Base-by-base conservation (phyloP, 257 asterid species). In the Scutellaria galericulata region DNA sequence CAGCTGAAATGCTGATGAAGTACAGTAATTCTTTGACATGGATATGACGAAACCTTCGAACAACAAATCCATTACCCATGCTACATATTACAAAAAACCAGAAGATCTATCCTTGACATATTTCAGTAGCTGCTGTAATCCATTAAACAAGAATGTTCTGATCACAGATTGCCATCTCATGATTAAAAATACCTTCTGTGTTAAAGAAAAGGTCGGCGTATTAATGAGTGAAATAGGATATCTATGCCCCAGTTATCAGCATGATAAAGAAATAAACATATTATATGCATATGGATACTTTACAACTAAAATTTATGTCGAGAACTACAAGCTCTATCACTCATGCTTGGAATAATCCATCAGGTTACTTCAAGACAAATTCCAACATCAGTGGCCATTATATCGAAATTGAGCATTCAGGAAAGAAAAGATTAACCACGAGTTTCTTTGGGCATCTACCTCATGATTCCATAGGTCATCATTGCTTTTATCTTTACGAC, bases 51-150 rank as follows among this genome's bases (percentile, higher is more conserved):
- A 77, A 46, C 77, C 70, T 83, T 59, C 65, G 74, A 66, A 75
- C 57, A 53, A 55, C 71, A 70, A 66, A 47, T 66, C 79, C 71
- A 66, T 45, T 72, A 61, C 76, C 84, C 87, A 82, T 82, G 18
- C 47, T 72, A 68, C 54, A 65, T 1, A 63, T 47, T 18, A 10
- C 10, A 1, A 39, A 20, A 27, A 42, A 24, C 18, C 51, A 39
- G 53, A 65, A 22, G 56, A 41, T 64, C 20, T 64, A n/a, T 66
- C 62, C 45, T 61, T 71, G 14, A 18, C 70, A 31, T 72, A 50
- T 27, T 45, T 51, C 56, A 51, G 15, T 40, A 40, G 56, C 64
- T 62, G 44, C 70, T 15, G 56, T 45, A 42, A 40, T 45, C 58
- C 66, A 63, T 7, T 20, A 20, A 0, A 57, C 27, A 45, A 14